Evolutionary conservation across 768 basidiomycete genomes (phyloP), one percentile per base, ranked within the genome.

Genomic region (Russula earlei): DNA sequence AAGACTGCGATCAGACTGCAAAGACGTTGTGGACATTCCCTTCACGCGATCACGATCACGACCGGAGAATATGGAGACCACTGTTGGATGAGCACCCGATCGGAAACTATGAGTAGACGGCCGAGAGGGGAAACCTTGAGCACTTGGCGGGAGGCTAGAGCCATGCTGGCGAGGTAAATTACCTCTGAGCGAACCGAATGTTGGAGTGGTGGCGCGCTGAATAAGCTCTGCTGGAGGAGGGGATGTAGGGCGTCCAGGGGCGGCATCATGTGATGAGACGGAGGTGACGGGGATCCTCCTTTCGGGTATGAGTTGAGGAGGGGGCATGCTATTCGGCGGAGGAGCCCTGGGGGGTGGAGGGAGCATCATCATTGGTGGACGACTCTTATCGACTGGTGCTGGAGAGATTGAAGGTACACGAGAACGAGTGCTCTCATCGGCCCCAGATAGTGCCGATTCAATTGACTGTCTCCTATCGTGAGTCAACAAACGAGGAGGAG

Each of bases 161-260:
- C 84, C 83, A 68, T 82, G 81, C 52, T 78, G 79, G 25, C 88
- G 79, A 49, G 74, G 72, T 47, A 76, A 75, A 17, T 68, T 76
- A 37, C 77, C 75, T 17, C 85, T 72, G 52, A 79, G 76, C 1
- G 81, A 71, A 2, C 86, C 85, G 62, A 88, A 83, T 7, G 85
- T 85, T 0, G 90, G 90, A 1, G 90, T 91, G 4, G 90, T 90
- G 10, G 94, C 91, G 14, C 94, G 87, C 65, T 91, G 85, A 58
- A 96, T 84, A 66, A 96, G 86, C 54, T 97, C 93, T 17, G 86
- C 74, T 17, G 93, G 95, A 5, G 93, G 94, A 2, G 95, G 94
- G 0, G 95, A 97, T 4, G 83, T 86, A 0, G 95, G 95, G 42
- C 94, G 77, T 27, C 89, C 85, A 0, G 94, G 93, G 11, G 87